These are phyloP conservation scores for Colletotrichum sp. DNA, from an alignment of 2,329 filamentous ascomycete genomes.

Conservation along the genomic window DNA sequence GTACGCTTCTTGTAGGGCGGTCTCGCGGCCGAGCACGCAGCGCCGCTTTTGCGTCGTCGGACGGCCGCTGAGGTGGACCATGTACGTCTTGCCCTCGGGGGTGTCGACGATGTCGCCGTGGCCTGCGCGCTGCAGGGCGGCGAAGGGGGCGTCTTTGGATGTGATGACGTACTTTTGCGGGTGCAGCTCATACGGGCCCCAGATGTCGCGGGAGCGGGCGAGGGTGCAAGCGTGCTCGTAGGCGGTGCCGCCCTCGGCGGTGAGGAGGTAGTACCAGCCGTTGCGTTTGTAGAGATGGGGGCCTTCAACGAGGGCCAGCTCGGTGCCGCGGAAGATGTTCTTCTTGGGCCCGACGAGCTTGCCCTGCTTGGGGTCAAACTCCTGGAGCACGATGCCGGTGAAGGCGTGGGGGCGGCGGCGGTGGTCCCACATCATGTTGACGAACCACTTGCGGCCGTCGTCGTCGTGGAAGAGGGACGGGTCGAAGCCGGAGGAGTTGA, in stretches of 20 bases:
- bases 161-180: constrained; percentile 63
- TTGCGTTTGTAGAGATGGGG: constrained; percentile 64
- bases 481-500: constrained; percentile 68
- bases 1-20: constrained; percentile 61
- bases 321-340: constrained; percentile 61
- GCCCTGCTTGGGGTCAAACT: constrained; percentile 54
- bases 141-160: constrained; percentile 52
- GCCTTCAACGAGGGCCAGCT: constrained; percentile 58
- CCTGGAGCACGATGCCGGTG: constrained; percentile 62
- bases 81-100: constrained; percentile 54
- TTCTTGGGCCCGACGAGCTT: constrained; percentile 60
- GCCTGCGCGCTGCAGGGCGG: constrained; percentile 56
- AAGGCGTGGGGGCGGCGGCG: constrained; percentile 53
- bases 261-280: constrained; percentile 65
- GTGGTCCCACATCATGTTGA: constrained; percentile 63
- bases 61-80: constrained; percentile 58
- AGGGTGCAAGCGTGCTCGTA: constrained; percentile 67
- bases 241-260: constrained; percentile 65
- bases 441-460: constrained; percentile 60
- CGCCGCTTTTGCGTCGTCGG: constrained; percentile 56
- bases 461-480: constrained; percentile 65
- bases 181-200: constrained; percentile 67
- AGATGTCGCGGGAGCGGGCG: constrained; percentile 53
- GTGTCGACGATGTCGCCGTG: constrained; percentile 61
- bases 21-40: constrained; percentile 61